phyloP scores from a whole-genome alignment of 2,329 filamentous ascomycete genomes.

The Fusarium abutilonis region DNA sequence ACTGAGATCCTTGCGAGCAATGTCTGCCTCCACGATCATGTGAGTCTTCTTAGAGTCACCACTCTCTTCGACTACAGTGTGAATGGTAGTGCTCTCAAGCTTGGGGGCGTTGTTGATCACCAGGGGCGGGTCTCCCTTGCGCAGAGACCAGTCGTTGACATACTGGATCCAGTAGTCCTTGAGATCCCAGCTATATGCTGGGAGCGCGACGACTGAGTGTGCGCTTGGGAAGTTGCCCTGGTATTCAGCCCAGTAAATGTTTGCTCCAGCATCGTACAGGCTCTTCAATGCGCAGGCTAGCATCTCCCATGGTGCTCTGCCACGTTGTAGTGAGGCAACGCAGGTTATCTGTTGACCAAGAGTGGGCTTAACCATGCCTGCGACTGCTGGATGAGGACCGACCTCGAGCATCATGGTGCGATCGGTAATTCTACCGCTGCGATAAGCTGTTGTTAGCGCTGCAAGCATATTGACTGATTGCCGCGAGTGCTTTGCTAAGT shows the following conservation, averaged over 20 bases:
- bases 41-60: constrained; percentile 26
- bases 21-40: constrained; percentile 35
- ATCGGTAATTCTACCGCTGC: constrained; percentile 7
- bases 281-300: constrained; percentile 17
- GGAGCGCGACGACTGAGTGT: constrained; percentile 64
- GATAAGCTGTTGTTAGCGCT: constrained; percentile 10
- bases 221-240: constrained; percentile 38
- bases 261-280: constrained; percentile 24
- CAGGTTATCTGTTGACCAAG: constrained; percentile 27
- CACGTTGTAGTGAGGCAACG: constrained; percentile 27
- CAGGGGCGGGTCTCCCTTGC: constrained; percentile 61
- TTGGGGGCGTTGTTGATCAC: constrained; percentile 15
- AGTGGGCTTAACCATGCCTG: constrained; percentile 32
- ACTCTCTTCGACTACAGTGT: constrained; percentile 29
- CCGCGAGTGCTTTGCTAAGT: constrained; percentile 29
- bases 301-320: constrained; percentile 21
- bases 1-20: constrained; percentile 33
- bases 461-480: constrained; percentile 34
- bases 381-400: constrained; percentile 35
- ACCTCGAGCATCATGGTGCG: constrained; percentile 31
- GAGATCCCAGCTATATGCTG: constrained; percentile 76
- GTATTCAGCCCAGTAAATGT: constrained; percentile 44
- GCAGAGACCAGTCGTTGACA: constrained; percentile 75
- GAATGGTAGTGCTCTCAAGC: constrained; percentile 34
- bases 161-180: constrained; percentile 76